phyloP scores from a whole-genome alignment of 2,329 filamentous ascomycete species.

The Diaporthe capsici region DNA sequence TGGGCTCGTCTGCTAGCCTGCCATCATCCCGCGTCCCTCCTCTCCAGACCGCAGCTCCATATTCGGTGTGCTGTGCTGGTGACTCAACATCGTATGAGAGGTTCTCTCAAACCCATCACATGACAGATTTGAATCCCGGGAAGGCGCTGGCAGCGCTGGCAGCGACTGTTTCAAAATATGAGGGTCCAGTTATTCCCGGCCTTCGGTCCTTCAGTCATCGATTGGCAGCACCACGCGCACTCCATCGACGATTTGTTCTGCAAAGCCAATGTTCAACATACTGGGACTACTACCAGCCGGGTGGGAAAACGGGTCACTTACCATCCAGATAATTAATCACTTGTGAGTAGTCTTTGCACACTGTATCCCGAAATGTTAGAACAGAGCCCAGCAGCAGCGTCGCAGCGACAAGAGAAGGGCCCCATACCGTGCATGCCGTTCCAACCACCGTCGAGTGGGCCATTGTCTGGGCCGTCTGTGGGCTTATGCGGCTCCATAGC shows the following conservation, averaged over 20 bases:
- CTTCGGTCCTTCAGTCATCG: slow-evolving; percentile 24
- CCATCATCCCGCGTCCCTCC: slow-evolving; percentile 10
- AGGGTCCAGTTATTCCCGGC: slow-evolving; percentile 7
- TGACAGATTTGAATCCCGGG: slow-evolving; percentile 9
- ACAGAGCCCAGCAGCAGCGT: not conserved
- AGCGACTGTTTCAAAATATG: slow-evolving; percentile 6
- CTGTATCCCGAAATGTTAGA: slow-evolving; percentile 37
- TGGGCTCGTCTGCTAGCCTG: slow-evolving; percentile 24
- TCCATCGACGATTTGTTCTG: slow-evolving; percentile 36
- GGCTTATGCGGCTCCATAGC: slow-evolving; percentile 46
- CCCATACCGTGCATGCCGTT: slow-evolving; percentile 45
- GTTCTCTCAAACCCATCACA: not conserved
- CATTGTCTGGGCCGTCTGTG: slow-evolving; percentile 44
- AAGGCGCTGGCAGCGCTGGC: slow-evolving; percentile 14
- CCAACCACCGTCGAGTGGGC: slow-evolving; percentile 46
- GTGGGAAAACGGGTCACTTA: slow-evolving; percentile 39
- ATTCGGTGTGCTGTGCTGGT: slow-evolving; percentile 22
- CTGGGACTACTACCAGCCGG: not conserved
- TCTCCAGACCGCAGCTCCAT: slow-evolving; percentile 13
- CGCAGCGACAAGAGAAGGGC: not conserved
- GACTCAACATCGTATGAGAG: slow-evolving; percentile 33
- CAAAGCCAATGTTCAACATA: slow-evolving; percentile 15
- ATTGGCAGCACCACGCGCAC: slow-evolving; percentile 41
- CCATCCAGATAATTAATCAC: slow-evolving; percentile 45
- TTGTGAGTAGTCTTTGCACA: slow-evolving; percentile 47